Base-by-base conservation (phyloP, 2,329 filamentous ascomycete species). In the Coniochaeta sp. region DNA sequence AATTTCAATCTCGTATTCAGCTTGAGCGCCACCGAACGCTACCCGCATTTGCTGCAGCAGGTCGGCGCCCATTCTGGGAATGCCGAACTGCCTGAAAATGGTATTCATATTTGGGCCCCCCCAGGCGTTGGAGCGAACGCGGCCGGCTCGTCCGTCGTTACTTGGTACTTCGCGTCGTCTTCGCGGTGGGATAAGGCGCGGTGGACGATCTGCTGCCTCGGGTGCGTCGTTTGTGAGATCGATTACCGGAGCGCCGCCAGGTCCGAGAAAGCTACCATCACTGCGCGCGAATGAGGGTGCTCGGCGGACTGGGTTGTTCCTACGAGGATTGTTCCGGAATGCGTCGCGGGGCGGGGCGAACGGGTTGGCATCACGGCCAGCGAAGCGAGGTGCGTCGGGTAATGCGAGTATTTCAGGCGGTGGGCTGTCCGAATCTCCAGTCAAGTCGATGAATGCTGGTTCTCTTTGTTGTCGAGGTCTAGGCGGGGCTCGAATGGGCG, bases 141-240 rank as follows among this genome's bases (percentile, higher is more conserved):
- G 55, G 30, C 47, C 56, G n/a, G 57, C 12, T 34, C 22, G 54
- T 17, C 54, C 16, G 30, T 38, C 54, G 34, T 22, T 14, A 16
- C 14, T 14, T 14, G 5, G 19, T 8, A 47, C 10, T 47, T 24
- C 22, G n/a, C 22, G 42, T 19, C 42, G 42, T 24, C 19, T 58
- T 19, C 42, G 58, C 0, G 59, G 52, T n/a, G 52, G 54, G 2
- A 40, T 55, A 1, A 17, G 57, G 24, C 36, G 44, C 30, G 44
- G 59, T 16, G 42, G 47, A 16, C 52, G 34, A 3, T 63, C 58
- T 40, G 67, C 54, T 32, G 67, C 54, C 36, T 75, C 73, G 17
- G 74, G 72, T 7, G 73, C 74, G 61, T 83, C 80, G 28, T 71
- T 71, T 2, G 82, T 85, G 10, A 85, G 74, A 65, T 85, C 82